Conservation (phyloP, 176 grass and related monocot genomes). For the Oryza glaberrima region DNA sequence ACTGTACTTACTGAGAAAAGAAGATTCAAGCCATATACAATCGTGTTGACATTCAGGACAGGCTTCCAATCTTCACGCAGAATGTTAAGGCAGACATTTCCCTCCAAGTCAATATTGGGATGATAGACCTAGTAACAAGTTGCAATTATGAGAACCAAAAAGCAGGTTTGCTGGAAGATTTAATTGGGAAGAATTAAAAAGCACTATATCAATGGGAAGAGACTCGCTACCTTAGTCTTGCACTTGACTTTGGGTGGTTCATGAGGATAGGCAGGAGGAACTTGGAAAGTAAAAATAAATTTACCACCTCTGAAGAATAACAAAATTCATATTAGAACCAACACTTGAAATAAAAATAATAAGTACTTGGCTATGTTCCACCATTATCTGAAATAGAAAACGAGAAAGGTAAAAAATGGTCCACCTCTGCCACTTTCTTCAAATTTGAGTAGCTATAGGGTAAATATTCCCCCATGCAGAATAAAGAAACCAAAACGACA, state of each 20-base stretch:
- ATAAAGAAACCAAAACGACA: background rate
- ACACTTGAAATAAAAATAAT: background rate
- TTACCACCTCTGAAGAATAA: conserved; percentile 53
- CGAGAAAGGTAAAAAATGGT: background rate
- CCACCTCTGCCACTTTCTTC: background rate
- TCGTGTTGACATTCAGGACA: conserved; percentile 74
- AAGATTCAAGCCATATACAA: conserved; percentile 77
- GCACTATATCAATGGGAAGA: background rate
- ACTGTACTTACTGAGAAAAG: conserved; percentile 55
- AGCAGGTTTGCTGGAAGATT: background rate
- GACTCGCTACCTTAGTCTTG: conserved; percentile 73
- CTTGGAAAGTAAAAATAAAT: conserved; percentile 76
- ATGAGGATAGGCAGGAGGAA: conserved; percentile 74
- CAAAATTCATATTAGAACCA: background rate
- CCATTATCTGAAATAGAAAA: background rate
- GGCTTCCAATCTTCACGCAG: conserved; percentile 82
- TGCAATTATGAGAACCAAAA: background rate
- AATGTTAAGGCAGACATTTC: conserved; percentile 81
- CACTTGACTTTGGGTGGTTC: conserved; percentile 81
- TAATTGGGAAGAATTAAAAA: background rate
- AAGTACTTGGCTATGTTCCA: background rate
- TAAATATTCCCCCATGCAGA: background rate
- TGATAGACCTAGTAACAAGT: conserved; percentile 61
- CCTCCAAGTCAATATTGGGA: conserved; percentile 83
- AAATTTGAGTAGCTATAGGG: background rate